A percentile compares a stretch with the other conserved stretches of the same genome.
Evolutionary conservation across 306 rosid species (phyloP).

Genomic region (Pyrus betulifolia): DNA sequence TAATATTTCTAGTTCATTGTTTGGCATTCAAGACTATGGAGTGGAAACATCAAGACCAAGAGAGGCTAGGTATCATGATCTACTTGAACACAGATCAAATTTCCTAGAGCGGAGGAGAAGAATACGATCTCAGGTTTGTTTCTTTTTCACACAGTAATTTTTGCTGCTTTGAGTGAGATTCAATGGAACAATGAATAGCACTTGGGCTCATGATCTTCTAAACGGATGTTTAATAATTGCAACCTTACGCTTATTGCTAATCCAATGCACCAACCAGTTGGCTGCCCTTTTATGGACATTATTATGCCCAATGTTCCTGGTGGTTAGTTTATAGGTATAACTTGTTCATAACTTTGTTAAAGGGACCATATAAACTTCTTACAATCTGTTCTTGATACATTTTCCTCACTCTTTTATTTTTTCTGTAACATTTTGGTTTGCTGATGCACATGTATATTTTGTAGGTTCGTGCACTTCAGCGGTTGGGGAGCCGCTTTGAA

Average conservation of each 20-base stretch:
- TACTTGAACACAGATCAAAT: constrained; percentile 83
- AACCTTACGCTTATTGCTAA: background rate
- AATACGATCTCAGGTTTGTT: constrained; percentile 94
- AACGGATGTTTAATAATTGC: background rate
- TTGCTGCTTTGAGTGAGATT: constrained; percentile 11
- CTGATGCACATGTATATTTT: constrained; percentile 12
- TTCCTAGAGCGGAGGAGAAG: constrained; percentile 95
- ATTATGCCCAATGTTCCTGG: background rate
- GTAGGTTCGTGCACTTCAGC: constrained; percentile 98
- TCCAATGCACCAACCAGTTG: background rate
- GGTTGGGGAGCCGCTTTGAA: constrained; percentile 92
- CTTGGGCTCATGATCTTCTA: background rate
- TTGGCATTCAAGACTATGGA: constrained; percentile 61
- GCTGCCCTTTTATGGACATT: background rate
- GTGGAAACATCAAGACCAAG: constrained; percentile 62
- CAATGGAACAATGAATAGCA: background rate
- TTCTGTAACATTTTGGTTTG: background rate
- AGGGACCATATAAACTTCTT: background rate
- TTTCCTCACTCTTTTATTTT: background rate
- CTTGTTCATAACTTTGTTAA: background rate
- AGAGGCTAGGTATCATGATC: constrained; percentile 87
- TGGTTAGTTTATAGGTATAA: background rate
- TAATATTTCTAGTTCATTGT: constrained; percentile 51
- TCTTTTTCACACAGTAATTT: background rate
- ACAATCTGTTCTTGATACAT: background rate